Evolutionary conservation across 257 asterid genomes (phyloP).

Genomic region (Rhazya stricta): DNA sequence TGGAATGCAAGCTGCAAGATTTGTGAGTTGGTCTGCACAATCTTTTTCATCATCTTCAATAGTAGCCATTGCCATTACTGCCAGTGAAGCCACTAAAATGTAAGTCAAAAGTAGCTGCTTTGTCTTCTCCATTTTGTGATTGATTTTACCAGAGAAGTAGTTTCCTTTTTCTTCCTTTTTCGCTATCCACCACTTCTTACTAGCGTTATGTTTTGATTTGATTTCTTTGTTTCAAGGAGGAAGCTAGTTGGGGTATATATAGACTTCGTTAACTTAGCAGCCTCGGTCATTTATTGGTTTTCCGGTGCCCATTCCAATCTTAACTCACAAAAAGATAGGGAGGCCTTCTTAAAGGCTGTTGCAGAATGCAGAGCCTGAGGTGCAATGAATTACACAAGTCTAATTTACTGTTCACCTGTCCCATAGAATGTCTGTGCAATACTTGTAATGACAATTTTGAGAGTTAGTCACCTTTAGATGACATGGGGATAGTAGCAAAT

Average conservation of each 20-base stretch:
- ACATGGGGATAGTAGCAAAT: no score
- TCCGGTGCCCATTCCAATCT: slow-evolving; percentile 4
- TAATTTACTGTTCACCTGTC: not conserved
- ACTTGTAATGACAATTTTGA: not conserved
- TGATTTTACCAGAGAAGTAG: not conserved
- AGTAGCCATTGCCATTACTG: slow-evolving; percentile 23
- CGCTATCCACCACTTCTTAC: not conserved
- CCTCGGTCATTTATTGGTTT: slow-evolving; percentile 2
- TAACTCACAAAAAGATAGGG: slow-evolving; percentile 8
- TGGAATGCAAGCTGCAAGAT: slow-evolving; percentile 54
- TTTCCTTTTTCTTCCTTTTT: not conserved
- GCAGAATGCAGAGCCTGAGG: not conserved
- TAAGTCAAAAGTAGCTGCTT: not conserved
- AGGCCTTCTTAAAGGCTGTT: not conserved
- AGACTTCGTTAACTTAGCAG: not conserved
- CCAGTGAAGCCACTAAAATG: slow-evolving; percentile 11
- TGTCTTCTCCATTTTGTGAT: slow-evolving; percentile 7
- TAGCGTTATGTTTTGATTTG: not conserved
- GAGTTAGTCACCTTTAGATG: no score
- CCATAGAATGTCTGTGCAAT: not conserved
- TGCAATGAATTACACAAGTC: slow-evolving; percentile 1
- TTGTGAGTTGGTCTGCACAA: slow-evolving; percentile 52
- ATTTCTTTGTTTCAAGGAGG: not conserved
- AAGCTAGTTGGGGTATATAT: not conserved
- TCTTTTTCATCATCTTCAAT: slow-evolving; percentile 54